phyloP scores from a whole-genome alignment of 441 rosid genomes.

The Aleurites moluccanus region DNA sequence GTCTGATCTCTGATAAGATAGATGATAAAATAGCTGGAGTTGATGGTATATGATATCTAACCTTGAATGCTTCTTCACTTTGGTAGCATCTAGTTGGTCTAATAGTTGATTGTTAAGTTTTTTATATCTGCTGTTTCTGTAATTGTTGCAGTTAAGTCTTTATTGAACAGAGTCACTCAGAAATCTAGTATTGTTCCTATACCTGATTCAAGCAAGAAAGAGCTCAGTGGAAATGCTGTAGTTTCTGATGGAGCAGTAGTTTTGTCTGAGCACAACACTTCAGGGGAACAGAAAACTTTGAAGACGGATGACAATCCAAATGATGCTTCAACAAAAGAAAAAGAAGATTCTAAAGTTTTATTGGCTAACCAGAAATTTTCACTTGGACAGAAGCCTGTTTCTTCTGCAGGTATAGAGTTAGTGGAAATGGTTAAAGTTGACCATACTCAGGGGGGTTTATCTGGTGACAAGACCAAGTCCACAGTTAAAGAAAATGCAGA shows the following conservation, averaged over 20 bases:
- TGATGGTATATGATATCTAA: constrained; percentile 47
- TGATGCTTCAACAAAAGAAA: constrained; percentile 28
- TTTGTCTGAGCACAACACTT: constrained; percentile 15
- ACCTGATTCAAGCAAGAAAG: constrained; percentile 35
- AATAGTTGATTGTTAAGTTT: constrained; percentile 24
- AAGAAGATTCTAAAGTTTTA: constrained; percentile 18
- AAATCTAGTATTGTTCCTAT: constrained; percentile 29
- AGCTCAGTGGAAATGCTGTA: constrained; percentile 21
- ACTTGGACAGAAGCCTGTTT: constrained; percentile 22
- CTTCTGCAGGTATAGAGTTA: constrained; percentile 18
- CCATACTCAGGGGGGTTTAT: constrained; percentile 7
- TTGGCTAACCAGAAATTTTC: constrained; percentile 20
- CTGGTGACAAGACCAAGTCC: constrained; percentile 19
- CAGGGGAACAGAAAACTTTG: constrained; percentile 23
- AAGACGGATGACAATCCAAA: constrained; percentile 25
- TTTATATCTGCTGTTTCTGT: constrained; percentile 25
- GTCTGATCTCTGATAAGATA: constrained; percentile 43
- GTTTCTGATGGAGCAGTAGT: constrained; percentile 18
- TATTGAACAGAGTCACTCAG: constrained; percentile 50
- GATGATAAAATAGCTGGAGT: constrained; percentile 61
- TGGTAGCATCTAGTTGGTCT: constrained; percentile 15
- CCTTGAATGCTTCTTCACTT: constrained; percentile 17
- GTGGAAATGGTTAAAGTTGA: constrained; percentile 13
- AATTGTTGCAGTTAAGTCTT: constrained; percentile 56
- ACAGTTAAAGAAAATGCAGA: constrained; percentile 23